These are phyloP conservation scores for Chlorella vulgaris DNA, from an alignment of 139 green algal genomes.

Conservation along the genomic window DNA sequence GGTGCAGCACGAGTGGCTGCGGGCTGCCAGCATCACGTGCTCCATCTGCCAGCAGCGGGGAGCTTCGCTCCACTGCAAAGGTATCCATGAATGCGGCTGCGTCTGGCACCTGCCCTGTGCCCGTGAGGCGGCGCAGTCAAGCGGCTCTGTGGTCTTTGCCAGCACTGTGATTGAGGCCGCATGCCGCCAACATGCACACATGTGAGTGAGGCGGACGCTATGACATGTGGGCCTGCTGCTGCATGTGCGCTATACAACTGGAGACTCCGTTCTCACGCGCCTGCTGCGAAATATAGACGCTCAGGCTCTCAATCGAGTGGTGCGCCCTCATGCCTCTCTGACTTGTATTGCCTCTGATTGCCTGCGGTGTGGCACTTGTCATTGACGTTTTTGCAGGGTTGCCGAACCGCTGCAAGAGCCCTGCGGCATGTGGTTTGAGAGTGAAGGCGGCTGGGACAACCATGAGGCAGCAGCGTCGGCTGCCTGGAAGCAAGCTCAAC, in stretches of 20 bases:
- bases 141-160: background rate
- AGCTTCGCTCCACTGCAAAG: constrained; percentile 6
- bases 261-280: too few relatives aligned
- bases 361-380: too few relatives aligned
- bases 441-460: constrained; percentile 28
- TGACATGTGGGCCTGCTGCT: background rate
- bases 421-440: constrained; percentile 28
- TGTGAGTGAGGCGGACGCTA: background rate
- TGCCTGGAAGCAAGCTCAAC: background rate
- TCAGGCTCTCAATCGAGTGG: too few relatives aligned
- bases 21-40: background rate
- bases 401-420: constrained; percentile 1
- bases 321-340: too few relatives aligned
- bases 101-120: constrained; percentile 34
- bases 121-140: constrained; percentile 1
- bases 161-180: background rate
- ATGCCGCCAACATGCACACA: background rate
- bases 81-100: background rate
- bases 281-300: too few relatives aligned
- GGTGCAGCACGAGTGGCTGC: background rate
- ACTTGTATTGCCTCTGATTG: too few relatives aligned
- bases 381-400: background rate
- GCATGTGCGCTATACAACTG: too few relatives aligned
- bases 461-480: background rate
- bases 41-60: background rate